Conservation (phyloP, 768 basidiomycete genomes). For the Rhodotorula toruloides region DNA sequence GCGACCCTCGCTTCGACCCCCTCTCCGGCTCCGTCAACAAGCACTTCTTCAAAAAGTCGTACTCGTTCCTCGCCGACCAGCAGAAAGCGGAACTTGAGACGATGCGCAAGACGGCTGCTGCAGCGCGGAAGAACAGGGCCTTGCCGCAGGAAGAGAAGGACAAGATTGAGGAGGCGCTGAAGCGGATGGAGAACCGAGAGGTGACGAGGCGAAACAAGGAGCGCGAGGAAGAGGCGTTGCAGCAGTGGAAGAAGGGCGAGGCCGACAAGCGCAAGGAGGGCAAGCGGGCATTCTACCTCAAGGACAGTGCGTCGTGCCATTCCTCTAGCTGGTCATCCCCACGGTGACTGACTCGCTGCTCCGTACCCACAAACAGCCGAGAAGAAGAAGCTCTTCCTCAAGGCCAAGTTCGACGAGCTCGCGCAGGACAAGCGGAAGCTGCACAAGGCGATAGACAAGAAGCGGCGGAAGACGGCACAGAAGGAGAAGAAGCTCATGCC, state of each 20-base stretch:
- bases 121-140: slow-evolving; percentile 21
- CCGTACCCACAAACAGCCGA: slow-evolving; percentile 12
- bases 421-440: slow-evolving; percentile 37
- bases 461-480: slow-evolving; percentile 30
- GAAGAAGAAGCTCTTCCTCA: slow-evolving; percentile 32
- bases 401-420: slow-evolving; percentile 38
- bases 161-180: slow-evolving; percentile 30
- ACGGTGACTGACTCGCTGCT: not conserved
- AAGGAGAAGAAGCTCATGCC: slow-evolving; percentile 41
- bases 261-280: slow-evolving; percentile 22
- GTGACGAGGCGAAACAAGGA: slow-evolving; percentile 27
- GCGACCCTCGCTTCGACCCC: slow-evolving; percentile 39
- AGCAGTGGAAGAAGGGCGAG: slow-evolving; percentile 32
- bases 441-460: slow-evolving; percentile 38
- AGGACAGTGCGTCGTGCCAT: slow-evolving; percentile 18
- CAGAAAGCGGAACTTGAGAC: slow-evolving; percentile 25
- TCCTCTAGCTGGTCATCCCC: not conserved
- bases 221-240: slow-evolving; percentile 25
- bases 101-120: slow-evolving; percentile 19
- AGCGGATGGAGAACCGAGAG: slow-evolving; percentile 35
- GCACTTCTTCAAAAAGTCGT: slow-evolving; percentile 30
- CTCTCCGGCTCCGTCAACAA: slow-evolving; percentile 29
- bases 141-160: slow-evolving; percentile 22
- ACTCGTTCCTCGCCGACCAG: slow-evolving; percentile 30
- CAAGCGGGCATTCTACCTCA: slow-evolving; percentile 37